Percentiles rank a stretch among this genome's conserved stretches.
These are phyloP conservation scores for Olyra latifolia DNA, from an alignment of 176 grass and related monocot species.

Conservation along the genomic window DNA sequence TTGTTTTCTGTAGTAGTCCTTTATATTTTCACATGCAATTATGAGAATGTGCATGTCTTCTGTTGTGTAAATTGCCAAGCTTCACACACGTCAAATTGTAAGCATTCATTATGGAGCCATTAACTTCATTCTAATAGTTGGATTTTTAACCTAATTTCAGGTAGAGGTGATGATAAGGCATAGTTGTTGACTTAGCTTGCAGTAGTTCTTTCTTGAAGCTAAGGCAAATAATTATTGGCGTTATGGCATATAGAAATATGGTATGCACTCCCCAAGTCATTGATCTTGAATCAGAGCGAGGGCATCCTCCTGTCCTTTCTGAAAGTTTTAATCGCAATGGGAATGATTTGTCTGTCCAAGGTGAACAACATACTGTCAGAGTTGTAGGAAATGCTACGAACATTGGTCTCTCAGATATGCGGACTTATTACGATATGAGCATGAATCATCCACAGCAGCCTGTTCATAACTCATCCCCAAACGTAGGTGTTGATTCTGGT, in stretches of 20 bases:
- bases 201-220: constrained; percentile 44
- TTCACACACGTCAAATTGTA: not conserved
- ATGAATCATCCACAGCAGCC: constrained; percentile 48
- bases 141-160: constrained; percentile 44
- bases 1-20: not conserved
- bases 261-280: constrained; percentile 52
- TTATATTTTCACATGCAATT: not conserved
- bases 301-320: constrained; percentile 37
- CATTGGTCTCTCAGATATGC: constrained; percentile 39
- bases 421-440: constrained; percentile 33
- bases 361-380: constrained; percentile 41
- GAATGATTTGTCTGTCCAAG: constrained; percentile 42
- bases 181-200: constrained; percentile 54
- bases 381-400: constrained; percentile 42
- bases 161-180: constrained; percentile 55
- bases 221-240: constrained; percentile 45
- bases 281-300: constrained; percentile 54
- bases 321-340: constrained; percentile 30
- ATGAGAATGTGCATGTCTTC: constrained; percentile 2
- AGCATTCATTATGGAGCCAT: not conserved
- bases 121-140: constrained; percentile 26
- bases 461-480: constrained; percentile 39
- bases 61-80: constrained; percentile 21
- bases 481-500: constrained; percentile 54
- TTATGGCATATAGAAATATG: constrained; percentile 64